A percentile compares a stretch with the other conserved stretches of the same genome.
phyloP scores from a whole-genome alignment of 305 asterid genomes.

The Salvia sclarea region DNA sequence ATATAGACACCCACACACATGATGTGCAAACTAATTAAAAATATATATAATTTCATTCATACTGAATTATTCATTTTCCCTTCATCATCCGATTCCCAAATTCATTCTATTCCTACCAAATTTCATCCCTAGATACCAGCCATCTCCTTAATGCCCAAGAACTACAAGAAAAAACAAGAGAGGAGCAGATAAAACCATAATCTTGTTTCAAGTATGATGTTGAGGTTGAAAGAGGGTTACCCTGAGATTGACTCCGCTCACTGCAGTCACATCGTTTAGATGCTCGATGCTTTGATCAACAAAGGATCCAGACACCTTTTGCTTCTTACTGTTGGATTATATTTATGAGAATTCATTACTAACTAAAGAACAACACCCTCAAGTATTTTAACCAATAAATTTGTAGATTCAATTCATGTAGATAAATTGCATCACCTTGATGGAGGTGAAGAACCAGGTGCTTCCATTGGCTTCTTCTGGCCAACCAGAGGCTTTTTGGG shows the following conservation, averaged over 20 bases:
- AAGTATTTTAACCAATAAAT: constrained; percentile 10
- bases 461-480: constrained; percentile 86
- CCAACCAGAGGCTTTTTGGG: constrained; percentile 66
- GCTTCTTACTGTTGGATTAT: constrained; percentile 74
- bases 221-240: constrained; percentile 46
- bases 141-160: not conserved
- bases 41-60: not conserved
- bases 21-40: too few relatives aligned
- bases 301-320: constrained; percentile 79
- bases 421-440: constrained; percentile 59
- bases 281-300: constrained; percentile 95
- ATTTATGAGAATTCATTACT: constrained; percentile 25
- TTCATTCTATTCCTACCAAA: not conserved
- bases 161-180: constrained; percentile 18
- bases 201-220: constrained; percentile 16
- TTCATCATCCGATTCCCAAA: not conserved
- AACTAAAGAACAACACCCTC: constrained; percentile 14
- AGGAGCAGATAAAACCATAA: constrained; percentile 6
- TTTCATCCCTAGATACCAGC: not conserved
- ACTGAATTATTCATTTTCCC: not conserved
- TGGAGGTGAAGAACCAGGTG: constrained; percentile 77
- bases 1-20: too few relatives aligned
- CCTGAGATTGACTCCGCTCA: constrained; percentile 95
- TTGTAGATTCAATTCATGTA: not conserved
- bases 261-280: constrained; percentile 98